Base-by-base conservation (phyloP, 1,284 basidiomycete genomes). In the Golubevia pallescens region DNA sequence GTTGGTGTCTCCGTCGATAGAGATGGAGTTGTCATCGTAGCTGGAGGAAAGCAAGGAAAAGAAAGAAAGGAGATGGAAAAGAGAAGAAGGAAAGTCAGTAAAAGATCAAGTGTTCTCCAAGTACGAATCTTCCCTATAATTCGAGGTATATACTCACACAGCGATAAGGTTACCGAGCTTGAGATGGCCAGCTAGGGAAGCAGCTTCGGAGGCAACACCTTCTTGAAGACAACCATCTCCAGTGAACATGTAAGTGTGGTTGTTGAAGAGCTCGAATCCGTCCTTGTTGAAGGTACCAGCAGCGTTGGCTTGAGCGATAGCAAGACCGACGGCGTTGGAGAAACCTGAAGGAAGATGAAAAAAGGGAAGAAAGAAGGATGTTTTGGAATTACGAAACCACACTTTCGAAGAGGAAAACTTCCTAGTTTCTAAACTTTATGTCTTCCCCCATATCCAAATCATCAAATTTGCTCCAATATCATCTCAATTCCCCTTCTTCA, bases 191-290 rank as follows among this genome's bases (percentile, higher is more conserved):
- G 94, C 95, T 72, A 97, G 89, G 83, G 93, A 94, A 72, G 92
- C 92, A 28, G 95, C 93, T 87, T 97, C 95, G 75, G 90, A 90
- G 21, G 94, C 90, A 77, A 97, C 91, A 89, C 95, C 95, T 87
- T 97, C 95, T 92, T 95, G 94, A 73, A 97, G 89, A 88, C 95
- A 97, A 66, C 95, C 95, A 87, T 97, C 95, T 86, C 95, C 95
- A 68, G 90, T 90, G 88, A 97, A 95, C 62, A 91, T 77, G 86
- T 93, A 97, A 60, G 93, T 96, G 87, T 92, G 91, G 89, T 96
- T 97, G 88, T 92, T 91, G 86, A 97, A 90, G 64, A 97, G 87
- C 61, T 92, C 87, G 85, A 93, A 95, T 48, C 90, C 90, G 61
- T 93, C 91, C 87, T 92, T 93, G 90, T 97, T 97, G 89, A 91